A percentile compares a stretch with the other conserved stretches of the same genome.
Conservation (phyloP, 1,284 basidiomycete species). For the Cutaneotrichosporon sp. region DNA sequence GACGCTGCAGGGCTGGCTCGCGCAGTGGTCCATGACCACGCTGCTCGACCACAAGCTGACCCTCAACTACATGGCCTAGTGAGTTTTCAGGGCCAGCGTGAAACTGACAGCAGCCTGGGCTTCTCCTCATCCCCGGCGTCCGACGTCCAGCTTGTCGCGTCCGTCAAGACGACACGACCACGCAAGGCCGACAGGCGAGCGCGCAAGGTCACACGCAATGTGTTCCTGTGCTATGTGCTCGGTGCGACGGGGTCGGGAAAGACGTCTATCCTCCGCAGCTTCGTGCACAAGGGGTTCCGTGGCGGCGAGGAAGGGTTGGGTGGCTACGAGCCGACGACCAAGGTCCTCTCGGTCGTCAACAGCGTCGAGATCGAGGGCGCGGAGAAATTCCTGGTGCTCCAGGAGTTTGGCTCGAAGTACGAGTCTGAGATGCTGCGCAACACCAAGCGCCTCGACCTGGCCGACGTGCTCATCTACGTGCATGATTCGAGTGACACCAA, state of each 20-base stretch:
- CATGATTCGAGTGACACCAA: conserved; percentile 98
- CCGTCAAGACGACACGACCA: conserved; percentile 76
- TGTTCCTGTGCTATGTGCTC: conserved; percentile 89
- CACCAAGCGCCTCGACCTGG: conserved; percentile 84
- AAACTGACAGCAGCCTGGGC: conserved; percentile 38
- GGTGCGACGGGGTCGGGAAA: conserved; percentile 97
- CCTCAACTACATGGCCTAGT: conserved; percentile 91
- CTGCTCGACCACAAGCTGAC: conserved; percentile 89
- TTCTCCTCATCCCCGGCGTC: conserved; percentile 54
- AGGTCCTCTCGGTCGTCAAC: conserved; percentile 89
- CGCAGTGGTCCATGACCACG: conserved; percentile 99
- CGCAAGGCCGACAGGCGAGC: conserved; percentile 83
- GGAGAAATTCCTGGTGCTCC: conserved; percentile 94
- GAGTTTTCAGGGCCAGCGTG: too few relatives aligned
- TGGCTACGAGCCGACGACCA: conserved; percentile 81
- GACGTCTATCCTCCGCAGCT: conserved; percentile 79
- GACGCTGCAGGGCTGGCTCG: conserved; percentile 95
- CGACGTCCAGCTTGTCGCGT: conserved; percentile 63
- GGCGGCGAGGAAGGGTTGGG: conserved; percentile 34
- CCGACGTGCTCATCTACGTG: conserved; percentile 93
- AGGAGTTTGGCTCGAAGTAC: conserved; percentile 95
- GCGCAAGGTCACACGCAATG: conserved; percentile 82
- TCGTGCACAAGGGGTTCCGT: conserved; percentile 73
- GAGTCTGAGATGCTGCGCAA: conserved; percentile 88
- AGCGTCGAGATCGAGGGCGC: conserved; percentile 91